These are phyloP conservation scores for Penicillium sp. DNA, from an alignment of 2,329 filamentous ascomycete species.

Conservation along the genomic window DNA sequence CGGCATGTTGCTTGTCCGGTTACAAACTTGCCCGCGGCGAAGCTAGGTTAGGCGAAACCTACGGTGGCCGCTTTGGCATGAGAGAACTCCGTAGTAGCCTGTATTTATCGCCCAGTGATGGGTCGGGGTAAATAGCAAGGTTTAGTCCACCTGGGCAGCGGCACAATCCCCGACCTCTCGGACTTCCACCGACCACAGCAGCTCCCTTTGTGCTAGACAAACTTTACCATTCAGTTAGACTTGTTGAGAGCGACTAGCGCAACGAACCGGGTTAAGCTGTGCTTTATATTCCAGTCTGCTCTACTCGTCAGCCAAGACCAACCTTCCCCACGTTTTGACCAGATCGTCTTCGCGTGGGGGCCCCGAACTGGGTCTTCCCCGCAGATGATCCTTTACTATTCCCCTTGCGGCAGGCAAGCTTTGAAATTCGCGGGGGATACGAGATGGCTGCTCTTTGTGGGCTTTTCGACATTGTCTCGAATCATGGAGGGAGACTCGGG, in stretches of 20 bases:
- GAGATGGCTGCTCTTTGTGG: not conserved
- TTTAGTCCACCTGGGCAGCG: not conserved
- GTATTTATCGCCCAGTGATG: not conserved
- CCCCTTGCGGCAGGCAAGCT: not conserved
- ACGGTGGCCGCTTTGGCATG: too few relatives aligned
- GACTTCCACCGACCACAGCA: constrained; percentile 9
- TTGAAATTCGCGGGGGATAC: constrained; percentile 4
- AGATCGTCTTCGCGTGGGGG: constrained; percentile 4
- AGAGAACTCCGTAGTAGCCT: not conserved
- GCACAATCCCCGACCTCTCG: constrained; percentile 8
- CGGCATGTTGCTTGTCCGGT: not conserved
- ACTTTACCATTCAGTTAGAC: not conserved
- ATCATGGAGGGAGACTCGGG: not conserved
- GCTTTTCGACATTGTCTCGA: not conserved
- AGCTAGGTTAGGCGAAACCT: not conserved
- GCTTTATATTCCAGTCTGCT: not conserved
- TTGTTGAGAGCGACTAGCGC: not conserved
- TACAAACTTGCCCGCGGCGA: not conserved
- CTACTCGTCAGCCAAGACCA: constrained; percentile 13
- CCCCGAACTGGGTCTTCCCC: constrained; percentile 13
- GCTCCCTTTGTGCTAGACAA: not conserved
- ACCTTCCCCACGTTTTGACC: not conserved
- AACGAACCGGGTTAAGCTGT: not conserved
- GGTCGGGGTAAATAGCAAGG: not conserved
- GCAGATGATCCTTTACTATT: constrained; percentile 3